phyloP scores from a whole-genome alignment of 1,284 basidiomycete species.

The Pholiota adiposa region DNA sequence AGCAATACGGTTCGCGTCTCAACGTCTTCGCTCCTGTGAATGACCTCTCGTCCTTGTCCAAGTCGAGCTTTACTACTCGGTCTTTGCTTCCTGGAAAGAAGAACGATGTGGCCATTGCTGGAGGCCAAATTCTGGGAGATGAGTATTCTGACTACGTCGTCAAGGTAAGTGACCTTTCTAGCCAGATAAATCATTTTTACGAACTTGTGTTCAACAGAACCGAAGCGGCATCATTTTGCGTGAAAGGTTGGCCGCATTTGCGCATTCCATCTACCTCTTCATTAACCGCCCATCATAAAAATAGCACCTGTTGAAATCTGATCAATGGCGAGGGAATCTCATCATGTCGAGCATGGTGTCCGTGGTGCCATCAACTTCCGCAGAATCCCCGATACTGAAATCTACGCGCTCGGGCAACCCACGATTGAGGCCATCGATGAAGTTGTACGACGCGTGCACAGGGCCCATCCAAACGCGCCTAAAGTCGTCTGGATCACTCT shows the following conservation, averaged over 20 bases:
- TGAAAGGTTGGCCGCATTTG: conserved; percentile 61
- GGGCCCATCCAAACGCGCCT: conserved; percentile 61
- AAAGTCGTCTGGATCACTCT: conserved; percentile 92
- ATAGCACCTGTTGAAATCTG: conserved; percentile 88
- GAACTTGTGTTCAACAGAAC: conserved; percentile 50
- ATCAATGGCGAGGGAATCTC: conserved; percentile 86
- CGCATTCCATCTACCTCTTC: conserved; percentile 4
- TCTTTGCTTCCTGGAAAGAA: conserved; percentile 65
- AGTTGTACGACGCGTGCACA: conserved; percentile 76
- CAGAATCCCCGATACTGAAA: conserved; percentile 80
- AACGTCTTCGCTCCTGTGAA: conserved; percentile 89
- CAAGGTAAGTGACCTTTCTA: conserved; percentile 67
- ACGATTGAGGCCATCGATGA: conserved; percentile 89
- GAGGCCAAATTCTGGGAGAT: conserved; percentile 88
- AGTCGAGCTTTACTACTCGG: conserved; percentile 58
- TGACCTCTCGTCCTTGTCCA: conserved; percentile 82
- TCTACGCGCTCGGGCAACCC: conserved; percentile 94
- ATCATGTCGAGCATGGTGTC: conserved; percentile 67
- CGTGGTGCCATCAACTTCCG: conserved; percentile 96
- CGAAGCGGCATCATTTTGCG: conserved; percentile 93
- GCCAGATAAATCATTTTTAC: conserved; percentile 1
- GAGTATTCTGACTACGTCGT: conserved; percentile 95
- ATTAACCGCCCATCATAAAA: not conserved
- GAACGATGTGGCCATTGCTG: conserved; percentile 80
- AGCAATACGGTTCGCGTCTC: conserved; percentile 75